Evolutionary conservation across 2,329 filamentous ascomycete species (phyloP).

Genomic region (Lithohypha guttulata): DNA sequence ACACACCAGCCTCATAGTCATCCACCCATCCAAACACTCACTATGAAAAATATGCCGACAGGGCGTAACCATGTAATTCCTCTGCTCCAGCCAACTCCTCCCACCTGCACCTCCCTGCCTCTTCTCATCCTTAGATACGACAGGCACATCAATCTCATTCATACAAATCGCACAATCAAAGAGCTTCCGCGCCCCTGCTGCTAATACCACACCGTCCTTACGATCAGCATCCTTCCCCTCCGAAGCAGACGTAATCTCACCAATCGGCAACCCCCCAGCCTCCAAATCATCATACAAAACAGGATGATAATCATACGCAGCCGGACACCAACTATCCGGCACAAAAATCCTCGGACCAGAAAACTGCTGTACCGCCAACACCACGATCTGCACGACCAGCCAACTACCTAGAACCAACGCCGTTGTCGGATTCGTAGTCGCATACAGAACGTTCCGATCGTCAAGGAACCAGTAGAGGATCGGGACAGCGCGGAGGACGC

Average conservation of each 20-base stretch:
- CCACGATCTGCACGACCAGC: conserved; percentile 76
- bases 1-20: conserved; percentile 84
- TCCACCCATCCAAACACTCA: conserved; percentile 86
- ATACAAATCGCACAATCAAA: conserved; percentile 96
- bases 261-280: conserved; percentile 65
- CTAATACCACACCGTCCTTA: conserved; percentile 20
- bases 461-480: conserved; percentile 77
- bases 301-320: conserved; percentile 84
- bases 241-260: conserved; percentile 45
- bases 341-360: conserved; percentile 83
- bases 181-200: conserved; percentile 47
- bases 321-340: conserved; percentile 53
- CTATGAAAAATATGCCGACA: conserved; percentile 95
- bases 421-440: conserved; percentile 54
- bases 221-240: conserved; percentile 26
- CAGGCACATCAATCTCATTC: conserved; percentile 79
- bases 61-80: conserved; percentile 93
- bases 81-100: conserved; percentile 61
- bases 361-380: conserved; percentile 71
- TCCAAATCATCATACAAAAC: conserved; percentile 72
- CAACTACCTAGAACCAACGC: conserved; percentile 59
- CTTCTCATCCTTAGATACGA: conserved; percentile 51
- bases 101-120: conserved; percentile 32
- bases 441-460: conserved; percentile 69
- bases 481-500: conserved; percentile 63